Base-by-base conservation (phyloP, 2,329 filamentous ascomycete genomes). In the Achaetomium macrosporum region DNA sequence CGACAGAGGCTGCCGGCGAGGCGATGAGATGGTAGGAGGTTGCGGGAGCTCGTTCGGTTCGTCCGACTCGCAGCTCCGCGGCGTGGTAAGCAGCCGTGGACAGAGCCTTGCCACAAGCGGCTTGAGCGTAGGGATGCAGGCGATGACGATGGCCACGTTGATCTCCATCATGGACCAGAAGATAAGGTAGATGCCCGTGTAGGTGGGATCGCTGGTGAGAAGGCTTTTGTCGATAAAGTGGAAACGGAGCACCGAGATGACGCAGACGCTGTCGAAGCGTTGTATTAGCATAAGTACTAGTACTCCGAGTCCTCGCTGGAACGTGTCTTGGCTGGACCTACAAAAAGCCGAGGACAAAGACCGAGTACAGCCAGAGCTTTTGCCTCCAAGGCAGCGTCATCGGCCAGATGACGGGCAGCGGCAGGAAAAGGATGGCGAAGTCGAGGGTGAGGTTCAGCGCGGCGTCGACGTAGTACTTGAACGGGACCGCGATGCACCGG, bases 291-390 rank as follows among this genome's bases (percentile, higher is more conserved):
- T 13, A 8, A 36, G 6, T 13, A 36, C 7, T 15, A 36, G n/a
- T 15, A 15, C 5, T 9, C 33, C n/a, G 11, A 13, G 12, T 36
- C 12, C 33, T 10, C 30, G 30, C 30, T n/a, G n/a, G n/a, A n/a
- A 33, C 30, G 12, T 8, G 33, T 15, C 7, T 13, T 4, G 12
- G 33, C 33, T 5, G 35, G 13, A 30, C 53, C 31, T n/a, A 59
- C 57, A 53, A 37, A 33, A 57, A 52, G 1, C 57, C 57, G 15
- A 59, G 20, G 1, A 39, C 42, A 48, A 57, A 55, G n/a, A 55
- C 44, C 29, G 50, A 31, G 31, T 42, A 51, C 4, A 59, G 29
- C 57, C 57, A 59, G 3, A 50, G 19, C 42, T 54, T 59, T 30
- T 59, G 52, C 25, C 50, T 37, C 42, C 36, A 31, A 11, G 51